Evolutionary conservation across 805 yeast species (phyloP), one percentile per base, ranked within the genome.

Genomic region (Candida xyloterini): DNA sequence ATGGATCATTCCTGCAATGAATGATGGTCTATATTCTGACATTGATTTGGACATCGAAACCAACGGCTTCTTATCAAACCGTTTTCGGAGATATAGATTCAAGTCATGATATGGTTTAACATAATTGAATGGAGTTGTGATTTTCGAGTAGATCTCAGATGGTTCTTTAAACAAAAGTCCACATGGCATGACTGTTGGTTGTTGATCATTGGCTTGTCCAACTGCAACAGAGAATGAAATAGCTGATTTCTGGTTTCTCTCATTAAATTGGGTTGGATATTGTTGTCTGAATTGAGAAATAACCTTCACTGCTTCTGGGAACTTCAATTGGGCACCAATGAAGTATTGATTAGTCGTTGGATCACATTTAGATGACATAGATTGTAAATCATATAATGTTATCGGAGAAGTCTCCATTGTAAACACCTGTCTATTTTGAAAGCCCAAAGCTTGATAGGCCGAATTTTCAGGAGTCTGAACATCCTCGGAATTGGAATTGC

Each of bases 1-100:
- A 5, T 93, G 80, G 53, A 86, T 84, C 27, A 95, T 86, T 53
- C 95, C 85, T 3, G 97, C 96, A 52, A 90, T 88, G 59, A 91
- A 91, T 10, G 90, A 80, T 2, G 98, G 96, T 48, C 98, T 67
- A 55, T 89, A 89, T 31, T 83, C 84, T 0, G 97, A 93, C 82
- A 91, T 84, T 7, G 86, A 78, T 55, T 82, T 81, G 1, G 95
- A 89, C 80, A 93, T 82, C 40, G 80, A 75, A 41, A 89, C 84
- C 41, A 91, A 70, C 29, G 54, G 52, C 11, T 71, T 70, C 43
- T 79, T 76, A 33, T 78, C 75, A 58, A 91, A 89, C 35, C 98
- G 64, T 26, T 74, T 67, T 42, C 82, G 70, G 44, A 91, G 66
- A 57, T 90, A 90, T 9, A 79, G 73, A 51, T 86, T 79, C 41